Evolutionary conservation across 2,329 filamentous ascomycete genomes (phyloP).

Genomic region (Plectosphaerella plurivora): DNA sequence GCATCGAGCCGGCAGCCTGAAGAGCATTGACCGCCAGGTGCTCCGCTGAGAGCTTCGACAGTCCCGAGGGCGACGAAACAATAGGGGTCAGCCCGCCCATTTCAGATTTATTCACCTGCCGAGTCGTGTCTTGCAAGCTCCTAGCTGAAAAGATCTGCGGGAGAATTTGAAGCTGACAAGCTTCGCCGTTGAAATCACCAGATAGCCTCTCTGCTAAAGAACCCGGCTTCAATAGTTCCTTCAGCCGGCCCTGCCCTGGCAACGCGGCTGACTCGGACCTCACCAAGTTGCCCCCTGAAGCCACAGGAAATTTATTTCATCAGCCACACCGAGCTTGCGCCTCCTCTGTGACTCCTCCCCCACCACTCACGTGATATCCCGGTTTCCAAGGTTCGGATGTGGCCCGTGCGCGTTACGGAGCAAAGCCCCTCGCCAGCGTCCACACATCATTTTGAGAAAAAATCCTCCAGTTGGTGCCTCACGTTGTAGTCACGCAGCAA

Average conservation of each 20-base stretch:
- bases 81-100: too few relatives aligned
- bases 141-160: too few relatives aligned
- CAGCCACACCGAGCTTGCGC: neutral
- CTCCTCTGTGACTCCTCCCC: constrained; percentile 19
- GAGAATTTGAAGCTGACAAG: too few relatives aligned
- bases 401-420: neutral
- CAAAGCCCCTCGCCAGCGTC: constrained; percentile 29
- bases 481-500: constrained; percentile 25
- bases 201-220: too few relatives aligned
- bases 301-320: neutral
- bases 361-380: constrained; percentile 25
- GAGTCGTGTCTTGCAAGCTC: too few relatives aligned
- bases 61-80: too few relatives aligned
- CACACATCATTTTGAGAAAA: constrained; percentile 42
- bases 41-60: too few relatives aligned
- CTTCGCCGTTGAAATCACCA: too few relatives aligned
- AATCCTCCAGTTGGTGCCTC: constrained; percentile 28
- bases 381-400: neutral
- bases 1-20: too few relatives aligned
- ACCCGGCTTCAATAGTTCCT: neutral
- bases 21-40: too few relatives aligned
- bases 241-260: neutral
- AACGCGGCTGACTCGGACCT: too few relatives aligned
- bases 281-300: neutral
- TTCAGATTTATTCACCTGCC: too few relatives aligned